Conservation (phyloP, 257 asterid species). For the Verbascum thapsus region DNA sequence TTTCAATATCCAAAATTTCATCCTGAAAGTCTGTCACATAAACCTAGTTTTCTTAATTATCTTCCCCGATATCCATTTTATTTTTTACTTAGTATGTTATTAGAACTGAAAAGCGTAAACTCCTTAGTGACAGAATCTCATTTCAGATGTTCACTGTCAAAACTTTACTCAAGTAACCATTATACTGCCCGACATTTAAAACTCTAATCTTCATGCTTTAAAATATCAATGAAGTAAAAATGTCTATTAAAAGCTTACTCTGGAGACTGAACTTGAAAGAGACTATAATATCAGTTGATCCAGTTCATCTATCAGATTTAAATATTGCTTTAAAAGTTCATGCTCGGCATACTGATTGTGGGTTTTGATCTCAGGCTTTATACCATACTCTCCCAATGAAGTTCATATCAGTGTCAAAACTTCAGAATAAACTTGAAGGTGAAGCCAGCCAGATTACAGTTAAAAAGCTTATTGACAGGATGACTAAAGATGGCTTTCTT, state of each 20-base stretch:
- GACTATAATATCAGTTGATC: neutral
- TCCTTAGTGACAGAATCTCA: neutral
- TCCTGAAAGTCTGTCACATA: neutral
- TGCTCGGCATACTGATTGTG: slow-evolving; percentile 14
- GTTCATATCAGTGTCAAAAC: slow-evolving; percentile 65
- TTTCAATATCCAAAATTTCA: neutral
- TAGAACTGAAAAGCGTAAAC: neutral
- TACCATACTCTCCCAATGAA: slow-evolving; percentile 88
- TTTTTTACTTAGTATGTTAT: neutral
- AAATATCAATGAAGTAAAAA: neutral
- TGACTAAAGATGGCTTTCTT: slow-evolving; percentile 80
- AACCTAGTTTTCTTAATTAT: neutral
- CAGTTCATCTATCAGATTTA: slow-evolving; percentile 2
- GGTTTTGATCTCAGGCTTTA: slow-evolving; percentile 64
- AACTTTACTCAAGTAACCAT: neutral
- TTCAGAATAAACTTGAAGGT: slow-evolving; percentile 77
- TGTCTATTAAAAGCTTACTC: no score
- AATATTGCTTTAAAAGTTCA: slow-evolving; percentile 1
- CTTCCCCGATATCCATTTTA: slow-evolving; percentile 5
- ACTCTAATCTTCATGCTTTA: neutral
- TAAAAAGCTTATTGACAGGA: slow-evolving; percentile 81
- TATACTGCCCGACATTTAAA: neutral
- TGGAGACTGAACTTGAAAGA: no score
- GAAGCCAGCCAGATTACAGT: slow-evolving; percentile 61
- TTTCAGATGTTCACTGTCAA: neutral